phyloP scores from a whole-genome alignment of 345 rosid genomes.

The Hibiscus mutabilis region DNA sequence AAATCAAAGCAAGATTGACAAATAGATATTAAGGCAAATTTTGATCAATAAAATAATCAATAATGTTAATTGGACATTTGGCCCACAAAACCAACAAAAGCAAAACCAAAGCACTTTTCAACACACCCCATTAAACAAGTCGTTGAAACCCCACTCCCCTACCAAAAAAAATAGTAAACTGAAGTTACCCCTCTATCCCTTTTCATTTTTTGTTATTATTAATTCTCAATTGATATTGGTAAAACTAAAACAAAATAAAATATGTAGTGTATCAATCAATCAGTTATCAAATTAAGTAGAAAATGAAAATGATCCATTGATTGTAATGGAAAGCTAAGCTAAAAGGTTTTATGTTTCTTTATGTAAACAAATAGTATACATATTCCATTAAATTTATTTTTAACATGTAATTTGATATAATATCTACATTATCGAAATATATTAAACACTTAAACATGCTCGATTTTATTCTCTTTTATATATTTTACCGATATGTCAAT shows the following conservation, averaged over 20 bases:
- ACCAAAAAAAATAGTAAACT: background rate
- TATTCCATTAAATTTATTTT: no score
- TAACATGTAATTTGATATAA: no score
- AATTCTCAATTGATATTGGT: background rate
- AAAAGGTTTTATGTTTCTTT: background rate
- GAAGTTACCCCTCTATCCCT: background rate
- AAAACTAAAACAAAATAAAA: background rate
- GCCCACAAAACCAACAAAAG: background rate
- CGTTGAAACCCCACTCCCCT: background rate
- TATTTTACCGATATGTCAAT: no score
- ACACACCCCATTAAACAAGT: background rate
- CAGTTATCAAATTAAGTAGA: background rate
- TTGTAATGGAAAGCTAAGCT: background rate
- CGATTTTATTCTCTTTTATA: no score
- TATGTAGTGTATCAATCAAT: background rate
- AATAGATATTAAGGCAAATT: background rate
- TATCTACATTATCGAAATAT: no score
- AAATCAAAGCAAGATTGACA: constrained; percentile 2
- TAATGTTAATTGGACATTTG: background rate
- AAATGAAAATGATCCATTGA: background rate
- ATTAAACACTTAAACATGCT: no score
- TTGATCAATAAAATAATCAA: background rate
- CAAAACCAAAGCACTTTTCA: background rate
- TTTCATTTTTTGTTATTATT: background rate
- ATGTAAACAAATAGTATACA: background rate